phyloP scores from a whole-genome alignment of 2,329 filamentous ascomycete genomes.

The Triangularia verruculosa region DNA sequence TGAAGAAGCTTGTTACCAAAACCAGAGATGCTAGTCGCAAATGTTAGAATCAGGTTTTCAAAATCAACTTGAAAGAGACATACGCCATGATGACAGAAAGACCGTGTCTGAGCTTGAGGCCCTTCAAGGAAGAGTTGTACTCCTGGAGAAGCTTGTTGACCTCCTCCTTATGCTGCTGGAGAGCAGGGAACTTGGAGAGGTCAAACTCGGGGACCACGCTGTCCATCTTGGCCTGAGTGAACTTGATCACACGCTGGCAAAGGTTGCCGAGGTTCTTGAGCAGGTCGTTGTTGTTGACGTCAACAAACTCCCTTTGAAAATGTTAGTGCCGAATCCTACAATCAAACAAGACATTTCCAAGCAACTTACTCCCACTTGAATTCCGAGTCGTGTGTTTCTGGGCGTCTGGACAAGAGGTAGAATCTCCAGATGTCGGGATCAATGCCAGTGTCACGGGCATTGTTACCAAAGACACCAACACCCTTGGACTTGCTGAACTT shows the following conservation, averaged over 20 bases:
- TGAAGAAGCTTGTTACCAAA: conserved; percentile 50
- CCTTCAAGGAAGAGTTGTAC: conserved; percentile 67
- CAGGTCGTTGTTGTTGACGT: conserved; percentile 86
- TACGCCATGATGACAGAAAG: conserved; percentile 57
- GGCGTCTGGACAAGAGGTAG: conserved; percentile 81
- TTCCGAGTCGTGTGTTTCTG: conserved; percentile 81
- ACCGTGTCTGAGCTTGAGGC: conserved; percentile 66
- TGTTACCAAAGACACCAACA: conserved; percentile 88
- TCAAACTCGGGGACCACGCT: conserved; percentile 63
- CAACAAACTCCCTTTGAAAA: conserved; percentile 18
- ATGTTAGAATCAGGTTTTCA: background rate
- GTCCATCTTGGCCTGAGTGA: conserved; percentile 72
- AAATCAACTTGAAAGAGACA: conserved; percentile 33
- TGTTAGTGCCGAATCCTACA: background rate
- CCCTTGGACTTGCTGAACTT: conserved; percentile 93
- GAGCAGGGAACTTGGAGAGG: conserved; percentile 51
- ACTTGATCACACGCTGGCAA: conserved; percentile 71
- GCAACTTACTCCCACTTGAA: conserved; percentile 69
- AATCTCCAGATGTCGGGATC: conserved; percentile 89
- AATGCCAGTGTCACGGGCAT: conserved; percentile 81
- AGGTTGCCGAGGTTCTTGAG: conserved; percentile 73
- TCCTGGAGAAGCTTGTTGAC: conserved; percentile 64
- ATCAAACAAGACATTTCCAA: conserved; percentile 12
- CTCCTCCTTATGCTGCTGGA: conserved; percentile 56
- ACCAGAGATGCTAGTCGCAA: conserved; percentile 49